These are phyloP conservation scores for Phlyctochytrium planicorne DNA, from an alignment of 192 early-diverging fungal genomes.

Conservation along the genomic window DNA sequence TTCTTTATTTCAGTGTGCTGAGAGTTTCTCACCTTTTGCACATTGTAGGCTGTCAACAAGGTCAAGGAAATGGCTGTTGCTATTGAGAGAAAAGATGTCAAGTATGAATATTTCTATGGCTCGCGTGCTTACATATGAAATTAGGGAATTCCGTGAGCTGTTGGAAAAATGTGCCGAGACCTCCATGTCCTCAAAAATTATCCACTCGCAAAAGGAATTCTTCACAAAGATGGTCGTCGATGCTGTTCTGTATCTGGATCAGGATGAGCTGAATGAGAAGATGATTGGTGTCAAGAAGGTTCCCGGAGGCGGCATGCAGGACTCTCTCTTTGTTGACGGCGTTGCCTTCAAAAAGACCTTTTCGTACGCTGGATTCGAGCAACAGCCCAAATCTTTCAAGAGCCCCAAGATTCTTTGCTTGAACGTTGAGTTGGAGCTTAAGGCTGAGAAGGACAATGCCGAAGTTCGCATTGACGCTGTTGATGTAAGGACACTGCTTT, in stretches of 20 bases:
- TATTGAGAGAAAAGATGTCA: slow-evolving; percentile 77
- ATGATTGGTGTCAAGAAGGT: slow-evolving; percentile 99
- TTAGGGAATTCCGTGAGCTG: slow-evolving; percentile 80
- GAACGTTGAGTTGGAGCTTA: slow-evolving; percentile 98
- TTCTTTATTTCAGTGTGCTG: neutral
- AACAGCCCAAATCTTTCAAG: slow-evolving; percentile 94
- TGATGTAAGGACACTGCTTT: slow-evolving; percentile 20
- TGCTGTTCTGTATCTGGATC: slow-evolving; percentile 92
- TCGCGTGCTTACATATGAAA: neutral
- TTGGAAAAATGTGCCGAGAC: slow-evolving; percentile 97
- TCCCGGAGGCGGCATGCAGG: slow-evolving; percentile 97
- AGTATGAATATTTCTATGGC: slow-evolving; percentile 33
- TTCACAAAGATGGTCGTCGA: slow-evolving; percentile 99
- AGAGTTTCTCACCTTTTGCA: neutral
- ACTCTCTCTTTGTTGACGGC: slow-evolving; percentile 92
- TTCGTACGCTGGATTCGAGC: slow-evolving; percentile 98
- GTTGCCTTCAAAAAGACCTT: slow-evolving; percentile 99
- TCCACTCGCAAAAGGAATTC: slow-evolving; percentile 94
- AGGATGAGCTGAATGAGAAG: slow-evolving; percentile 91
- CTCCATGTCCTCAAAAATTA: slow-evolving; percentile 97
- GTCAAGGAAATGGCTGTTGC: slow-evolving; percentile 89
- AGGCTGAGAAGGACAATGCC: slow-evolving; percentile 99
- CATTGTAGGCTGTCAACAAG: slow-evolving; percentile 70
- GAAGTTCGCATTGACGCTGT: slow-evolving; percentile 97
- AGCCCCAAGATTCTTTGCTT: slow-evolving; percentile 88